Percentiles rank a stretch among this genome's conserved stretches.
Conservation (phyloP, 805 yeast genomes). For the Candida schatavii region DNA sequence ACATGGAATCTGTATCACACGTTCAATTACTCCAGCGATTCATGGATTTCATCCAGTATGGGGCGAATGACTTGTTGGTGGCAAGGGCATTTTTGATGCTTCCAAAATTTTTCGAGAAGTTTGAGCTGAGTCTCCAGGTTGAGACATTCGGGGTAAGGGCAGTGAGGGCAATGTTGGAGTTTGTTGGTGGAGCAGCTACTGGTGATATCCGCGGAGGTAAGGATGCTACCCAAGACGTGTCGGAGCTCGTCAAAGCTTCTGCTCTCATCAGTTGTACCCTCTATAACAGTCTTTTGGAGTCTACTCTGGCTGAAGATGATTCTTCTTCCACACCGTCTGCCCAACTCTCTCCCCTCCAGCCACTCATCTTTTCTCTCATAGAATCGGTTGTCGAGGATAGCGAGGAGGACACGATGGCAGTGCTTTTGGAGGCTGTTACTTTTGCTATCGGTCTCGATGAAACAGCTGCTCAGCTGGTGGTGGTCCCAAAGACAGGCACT, state of each 20-base stretch:
- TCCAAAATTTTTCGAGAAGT: slow-evolving; percentile 59
- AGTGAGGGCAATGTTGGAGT: slow-evolving; percentile 24
- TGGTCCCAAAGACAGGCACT: slow-evolving; percentile 7
- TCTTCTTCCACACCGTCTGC: slow-evolving; percentile 1
- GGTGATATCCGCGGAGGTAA: neutral
- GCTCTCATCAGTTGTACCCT: slow-evolving; percentile 53
- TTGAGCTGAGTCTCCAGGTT: slow-evolving; percentile 32
- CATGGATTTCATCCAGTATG: slow-evolving; percentile 11
- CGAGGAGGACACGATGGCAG: slow-evolving; percentile 76
- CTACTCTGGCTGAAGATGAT: too few relatives aligned
- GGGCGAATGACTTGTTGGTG: slow-evolving; percentile 32
- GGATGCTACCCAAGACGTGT: slow-evolving; percentile 3
- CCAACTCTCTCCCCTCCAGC: slow-evolving; percentile 19
- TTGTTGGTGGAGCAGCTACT: slow-evolving; percentile 11
- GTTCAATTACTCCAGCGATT: slow-evolving; percentile 18
- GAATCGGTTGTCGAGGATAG: slow-evolving; percentile 53
- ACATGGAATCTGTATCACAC: slow-evolving; percentile 15
- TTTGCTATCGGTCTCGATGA: slow-evolving; percentile 46
- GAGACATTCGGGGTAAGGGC: slow-evolving; percentile 28
- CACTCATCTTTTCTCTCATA: slow-evolving; percentile 37
- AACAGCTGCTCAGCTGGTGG: slow-evolving; percentile 13
- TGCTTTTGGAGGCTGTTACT: slow-evolving; percentile 68
- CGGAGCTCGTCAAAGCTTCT: slow-evolving; percentile 25
- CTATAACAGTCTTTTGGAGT: slow-evolving; percentile 34
- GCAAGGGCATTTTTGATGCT: slow-evolving; percentile 49